Base-by-base conservation (phyloP, 2,329 filamentous ascomycete genomes). In the Microthyrium microscopicum region DNA sequence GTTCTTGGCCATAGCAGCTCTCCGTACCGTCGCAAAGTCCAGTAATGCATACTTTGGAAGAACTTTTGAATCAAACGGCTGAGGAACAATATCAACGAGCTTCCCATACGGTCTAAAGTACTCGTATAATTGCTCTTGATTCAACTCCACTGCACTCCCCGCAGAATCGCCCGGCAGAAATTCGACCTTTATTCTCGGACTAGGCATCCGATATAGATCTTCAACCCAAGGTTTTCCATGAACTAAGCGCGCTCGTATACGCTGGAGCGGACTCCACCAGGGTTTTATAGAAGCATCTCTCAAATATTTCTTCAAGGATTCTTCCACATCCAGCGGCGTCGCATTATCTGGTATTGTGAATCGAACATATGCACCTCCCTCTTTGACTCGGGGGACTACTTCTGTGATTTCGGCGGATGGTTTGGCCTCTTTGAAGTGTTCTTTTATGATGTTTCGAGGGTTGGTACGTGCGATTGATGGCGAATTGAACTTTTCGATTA, bases 311-410 rank as follows among this genome's bases (percentile, higher is more conserved):
- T 66, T 59, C 4, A 93, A 57, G 3, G 61, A 62, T 15, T 60
- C 62, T 56, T 76, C 73, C 11, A 82, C 61, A 19, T 73, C 66
- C 15, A 60, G 57, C 3, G 64, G 51, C 36, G 61, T 44, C 37
- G 52, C 43, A 48, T 30, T 62, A 46, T 29, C 57, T 50, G 63
- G 60, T 42, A 70, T 70, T 12, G 66, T 67, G 49, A 91, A 84
- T 52, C 91, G 94, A 52, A 95, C 75, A 51, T 91, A 95, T 1
- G 82, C 83, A 9, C 89, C 89, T 12, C 89, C 89, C 49, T 98
- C 89, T 46, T 91, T 85, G 19, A 91, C 62, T 3, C 84, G 69
- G 1, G 85, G 84, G 13, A 94, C 54, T 12, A 94, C 76, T 46
- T 92, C 77, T 3, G 74, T 80, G 29, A 93, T 71, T 37, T 76